These are phyloP conservation scores for Annona squamosa DNA, from an alignment of 164 flowering plant species.

Conservation along the genomic window DNA sequence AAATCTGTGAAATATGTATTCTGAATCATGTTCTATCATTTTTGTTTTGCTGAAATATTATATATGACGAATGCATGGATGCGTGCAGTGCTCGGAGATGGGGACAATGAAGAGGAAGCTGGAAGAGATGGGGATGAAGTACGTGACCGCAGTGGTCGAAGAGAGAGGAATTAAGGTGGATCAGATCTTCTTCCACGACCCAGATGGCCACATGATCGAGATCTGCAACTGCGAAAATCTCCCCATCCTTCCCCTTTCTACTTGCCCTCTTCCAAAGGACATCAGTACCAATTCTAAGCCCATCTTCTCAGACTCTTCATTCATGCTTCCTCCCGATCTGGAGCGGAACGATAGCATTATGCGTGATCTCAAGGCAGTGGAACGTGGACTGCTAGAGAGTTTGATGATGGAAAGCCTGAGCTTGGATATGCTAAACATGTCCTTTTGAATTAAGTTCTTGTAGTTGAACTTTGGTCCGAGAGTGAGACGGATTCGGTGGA, in stretches of 20 bases:
- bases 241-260: constrained; percentile 53
- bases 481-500: not conserved
- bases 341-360: constrained; percentile 1
- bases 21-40: not conserved
- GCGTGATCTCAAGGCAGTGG: constrained; percentile 2
- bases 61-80: too few species aligned
- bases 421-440: constrained; percentile 51
- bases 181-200: constrained; percentile 84
- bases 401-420: constrained; percentile 61
- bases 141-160: constrained; percentile 55
- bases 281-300: not conserved
- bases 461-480: not conserved
- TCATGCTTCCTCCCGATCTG: constrained; percentile 4
- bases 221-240: constrained; percentile 76
- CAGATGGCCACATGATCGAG: constrained; percentile 84
- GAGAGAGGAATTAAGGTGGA: constrained; percentile 58
- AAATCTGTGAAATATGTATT: not conserved
- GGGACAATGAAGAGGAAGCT: constrained; percentile 44
- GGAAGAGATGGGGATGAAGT: constrained; percentile 51
- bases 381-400: constrained; percentile 39
- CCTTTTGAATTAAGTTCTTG: constrained; percentile 16
- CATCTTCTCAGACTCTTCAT: not conserved
- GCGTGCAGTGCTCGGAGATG: constrained; percentile 43
- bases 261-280: constrained; percentile 26
- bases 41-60: not conserved